Percentiles rank a stretch among this genome's conserved stretches.
Evolutionary conservation across 2,329 filamentous ascomycete genomes (phyloP).

Genomic region (Beauveria pseudobassiana): DNA sequence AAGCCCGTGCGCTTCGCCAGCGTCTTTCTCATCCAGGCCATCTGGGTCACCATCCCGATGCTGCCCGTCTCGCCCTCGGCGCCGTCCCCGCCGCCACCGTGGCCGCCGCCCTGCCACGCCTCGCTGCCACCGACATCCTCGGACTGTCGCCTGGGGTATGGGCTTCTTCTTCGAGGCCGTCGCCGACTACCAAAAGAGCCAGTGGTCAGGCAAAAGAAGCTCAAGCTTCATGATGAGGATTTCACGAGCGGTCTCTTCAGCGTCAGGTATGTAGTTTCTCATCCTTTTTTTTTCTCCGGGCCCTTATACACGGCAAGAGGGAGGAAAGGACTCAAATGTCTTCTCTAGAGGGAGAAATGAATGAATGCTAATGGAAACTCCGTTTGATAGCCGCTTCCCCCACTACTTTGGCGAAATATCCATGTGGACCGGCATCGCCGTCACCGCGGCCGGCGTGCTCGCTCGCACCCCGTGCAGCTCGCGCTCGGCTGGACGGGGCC

Average conservation of each 20-base stretch:
- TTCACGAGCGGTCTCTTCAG: slow-evolving; percentile 59
- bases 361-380: neutral
- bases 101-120: slow-evolving; percentile 34
- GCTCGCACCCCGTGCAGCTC: slow-evolving; percentile 43
- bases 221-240: slow-evolving; percentile 59
- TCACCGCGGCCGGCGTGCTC: slow-evolving; percentile 49
- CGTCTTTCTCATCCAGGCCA: slow-evolving; percentile 48
- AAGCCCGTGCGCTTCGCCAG: slow-evolving; percentile 27
- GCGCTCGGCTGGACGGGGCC: slow-evolving; percentile 48
- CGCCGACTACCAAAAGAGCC: slow-evolving; percentile 57
- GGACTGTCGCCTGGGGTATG: slow-evolving; percentile 47
- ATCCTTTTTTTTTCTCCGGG: neutral
- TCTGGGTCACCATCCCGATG: slow-evolving; percentile 61
- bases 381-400: slow-evolving; percentile 44
- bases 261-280: slow-evolving; percentile 32
- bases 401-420: slow-evolving; percentile 69
- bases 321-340: no score
- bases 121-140: slow-evolving; percentile 46
- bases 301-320: neutral
- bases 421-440: slow-evolving; percentile 61
- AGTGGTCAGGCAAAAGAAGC: slow-evolving; percentile 52
- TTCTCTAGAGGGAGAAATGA: no score
- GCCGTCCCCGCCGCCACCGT: slow-evolving; percentile 48
- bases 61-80: slow-evolving; percentile 60
- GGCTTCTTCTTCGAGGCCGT: slow-evolving; percentile 54